These are phyloP conservation scores for Rasamsonia emersonii DNA, from an alignment of 2,329 filamentous ascomycete species.

Conservation along the genomic window DNA sequence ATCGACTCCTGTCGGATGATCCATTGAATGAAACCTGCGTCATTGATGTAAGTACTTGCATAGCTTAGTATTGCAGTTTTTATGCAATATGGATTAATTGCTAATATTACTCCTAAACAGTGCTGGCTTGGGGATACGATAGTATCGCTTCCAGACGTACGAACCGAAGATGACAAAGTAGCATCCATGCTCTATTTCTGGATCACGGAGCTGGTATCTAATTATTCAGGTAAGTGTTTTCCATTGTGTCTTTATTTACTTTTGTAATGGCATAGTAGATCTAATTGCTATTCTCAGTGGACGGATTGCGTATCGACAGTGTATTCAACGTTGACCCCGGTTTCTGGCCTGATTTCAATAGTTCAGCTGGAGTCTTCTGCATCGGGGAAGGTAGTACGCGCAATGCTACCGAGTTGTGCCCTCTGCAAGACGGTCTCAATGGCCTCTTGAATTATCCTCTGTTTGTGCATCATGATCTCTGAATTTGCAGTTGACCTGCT, in stretches of 20 bases:
- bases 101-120: background rate
- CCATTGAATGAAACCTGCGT: constrained; percentile 4
- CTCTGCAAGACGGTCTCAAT: constrained; percentile 34
- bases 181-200: constrained; percentile 31
- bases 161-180: constrained; percentile 35
- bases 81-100: background rate
- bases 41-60: constrained; percentile 9
- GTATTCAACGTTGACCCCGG: constrained; percentile 37
- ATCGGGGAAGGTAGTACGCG: constrained; percentile 38
- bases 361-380: constrained; percentile 31
- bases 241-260: background rate
- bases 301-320: constrained; percentile 45
- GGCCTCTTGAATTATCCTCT: constrained; percentile 41
- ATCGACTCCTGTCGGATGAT: constrained; percentile 5
- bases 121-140: constrained; percentile 33
- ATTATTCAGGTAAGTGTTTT: constrained; percentile 26
- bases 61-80: constrained; percentile 21
- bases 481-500: too few species aligned
- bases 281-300: constrained; percentile 18
- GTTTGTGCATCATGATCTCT: constrained; percentile 8
- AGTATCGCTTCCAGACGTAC: constrained; percentile 40
- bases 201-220: constrained; percentile 30
- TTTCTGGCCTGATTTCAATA: constrained; percentile 31
- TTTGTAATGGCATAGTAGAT: background rate
- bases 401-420: constrained; percentile 27